Percentiles rank a stretch among this genome's conserved stretches.
Evolutionary conservation across 345 rosid species (phyloP).

Genomic region (Aquilaria sinensis): DNA sequence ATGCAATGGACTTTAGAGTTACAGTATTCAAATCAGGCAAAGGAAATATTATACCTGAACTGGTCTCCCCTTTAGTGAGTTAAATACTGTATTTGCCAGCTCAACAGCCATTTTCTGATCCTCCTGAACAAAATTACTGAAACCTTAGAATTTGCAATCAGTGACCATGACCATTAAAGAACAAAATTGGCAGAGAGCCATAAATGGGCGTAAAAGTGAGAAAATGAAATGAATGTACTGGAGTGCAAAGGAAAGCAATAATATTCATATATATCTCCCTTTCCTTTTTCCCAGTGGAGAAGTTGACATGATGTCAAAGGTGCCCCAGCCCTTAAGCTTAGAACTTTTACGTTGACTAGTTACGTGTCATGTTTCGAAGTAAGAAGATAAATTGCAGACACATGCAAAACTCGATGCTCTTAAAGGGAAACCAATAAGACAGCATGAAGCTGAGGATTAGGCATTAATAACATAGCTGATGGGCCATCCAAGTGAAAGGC

Average conservation of each 20-base stretch:
- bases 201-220: no score
- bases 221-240: no score
- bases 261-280: no score
- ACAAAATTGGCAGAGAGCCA: no score
- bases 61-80: slow-evolving; percentile 90
- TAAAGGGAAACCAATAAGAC: slow-evolving; percentile 3
- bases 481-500: background rate
- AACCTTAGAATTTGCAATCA: background rate
- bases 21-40: slow-evolving; percentile 2
- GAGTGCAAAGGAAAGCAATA: no score
- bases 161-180: slow-evolving; percentile 1
- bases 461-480: background rate
- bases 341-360: no score
- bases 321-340: no score
- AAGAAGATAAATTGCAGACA: no score
- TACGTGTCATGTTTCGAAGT: no score
- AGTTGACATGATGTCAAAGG: no score
- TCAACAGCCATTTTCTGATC: slow-evolving; percentile 76
- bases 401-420: no score
- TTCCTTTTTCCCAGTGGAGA: no score
- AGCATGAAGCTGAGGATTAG: background rate
- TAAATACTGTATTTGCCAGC: slow-evolving; percentile 67
- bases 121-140: slow-evolving; percentile 42
- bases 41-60: slow-evolving; percentile 59
- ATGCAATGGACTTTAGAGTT: slow-evolving; percentile 14